phyloP scores from a whole-genome alignment of 257 asterid genomes.

The Solanum bukasovii region DNA sequence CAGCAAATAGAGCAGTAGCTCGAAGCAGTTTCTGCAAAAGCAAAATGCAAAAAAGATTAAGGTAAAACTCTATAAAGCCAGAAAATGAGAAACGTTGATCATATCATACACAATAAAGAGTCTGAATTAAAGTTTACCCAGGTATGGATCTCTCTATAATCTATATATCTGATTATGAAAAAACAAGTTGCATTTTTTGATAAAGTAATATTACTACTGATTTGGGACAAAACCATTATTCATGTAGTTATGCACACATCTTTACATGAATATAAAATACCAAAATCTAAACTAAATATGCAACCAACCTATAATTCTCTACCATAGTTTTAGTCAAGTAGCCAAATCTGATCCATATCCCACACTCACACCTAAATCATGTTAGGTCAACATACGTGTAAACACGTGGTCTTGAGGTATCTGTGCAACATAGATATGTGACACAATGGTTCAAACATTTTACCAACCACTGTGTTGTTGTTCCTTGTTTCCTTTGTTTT shows the following conservation, averaged over 20 bases:
- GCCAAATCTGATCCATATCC: background rate
- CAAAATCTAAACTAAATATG: background rate
- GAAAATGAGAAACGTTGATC: background rate
- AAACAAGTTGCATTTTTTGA: background rate
- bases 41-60: background rate
- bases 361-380: background rate
- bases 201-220: background rate
- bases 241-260: background rate
- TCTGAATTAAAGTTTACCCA: background rate
- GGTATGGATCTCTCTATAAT: background rate
- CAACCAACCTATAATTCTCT: background rate
- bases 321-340: background rate
- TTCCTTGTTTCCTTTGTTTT: background rate
- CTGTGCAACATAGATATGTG: background rate
- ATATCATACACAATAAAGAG: background rate
- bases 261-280: background rate
- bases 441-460: background rate
- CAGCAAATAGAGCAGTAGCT: constrained; percentile 72
- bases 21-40: constrained; percentile 69
- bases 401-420: background rate
- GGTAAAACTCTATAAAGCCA: background rate
- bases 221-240: background rate
- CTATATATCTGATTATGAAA: background rate
- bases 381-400: background rate
- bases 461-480: background rate